Conservation (phyloP, 345 rosid genomes). For the Lepidium aucheri region DNA sequence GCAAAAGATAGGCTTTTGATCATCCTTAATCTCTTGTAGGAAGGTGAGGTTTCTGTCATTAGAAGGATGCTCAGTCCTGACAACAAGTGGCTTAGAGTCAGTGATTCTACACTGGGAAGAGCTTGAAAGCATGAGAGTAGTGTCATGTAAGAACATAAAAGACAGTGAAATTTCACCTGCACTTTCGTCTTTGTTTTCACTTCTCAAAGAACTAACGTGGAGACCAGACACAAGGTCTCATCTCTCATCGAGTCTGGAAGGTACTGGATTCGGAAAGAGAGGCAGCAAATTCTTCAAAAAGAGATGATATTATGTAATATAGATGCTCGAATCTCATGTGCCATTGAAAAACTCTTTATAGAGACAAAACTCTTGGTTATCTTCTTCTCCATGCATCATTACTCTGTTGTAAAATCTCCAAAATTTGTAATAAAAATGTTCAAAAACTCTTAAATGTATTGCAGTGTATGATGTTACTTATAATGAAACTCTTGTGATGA, state of each 20-base stretch:
- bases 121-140: conserved; percentile 57
- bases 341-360: background rate
- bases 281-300: conserved; percentile 74
- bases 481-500: background rate
- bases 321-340: background rate
- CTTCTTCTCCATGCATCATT: background rate
- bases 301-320: conserved; percentile 20
- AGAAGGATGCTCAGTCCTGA: conserved; percentile 75
- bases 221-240: conserved; percentile 80
- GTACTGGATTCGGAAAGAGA: conserved; percentile 65
- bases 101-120: conserved; percentile 64
- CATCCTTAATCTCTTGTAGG: conserved; percentile 34
- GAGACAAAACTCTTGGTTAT: background rate
- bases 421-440: background rate
- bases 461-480: conserved; percentile 3
- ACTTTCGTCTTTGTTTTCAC: conserved; percentile 61
- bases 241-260: conserved; percentile 48
- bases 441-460: background rate
- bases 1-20: background rate
- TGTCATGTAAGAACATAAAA: conserved; percentile 67
- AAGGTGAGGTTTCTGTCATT: conserved; percentile 52
- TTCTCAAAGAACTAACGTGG: conserved; percentile 82
- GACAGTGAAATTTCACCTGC: conserved; percentile 65
- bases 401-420: conserved; percentile 4
- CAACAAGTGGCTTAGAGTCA: conserved; percentile 69